A percentile compares a stretch with the other conserved stretches of the same genome.
phyloP scores from a whole-genome alignment of 805 yeast species.

The Candida koratica region DNA sequence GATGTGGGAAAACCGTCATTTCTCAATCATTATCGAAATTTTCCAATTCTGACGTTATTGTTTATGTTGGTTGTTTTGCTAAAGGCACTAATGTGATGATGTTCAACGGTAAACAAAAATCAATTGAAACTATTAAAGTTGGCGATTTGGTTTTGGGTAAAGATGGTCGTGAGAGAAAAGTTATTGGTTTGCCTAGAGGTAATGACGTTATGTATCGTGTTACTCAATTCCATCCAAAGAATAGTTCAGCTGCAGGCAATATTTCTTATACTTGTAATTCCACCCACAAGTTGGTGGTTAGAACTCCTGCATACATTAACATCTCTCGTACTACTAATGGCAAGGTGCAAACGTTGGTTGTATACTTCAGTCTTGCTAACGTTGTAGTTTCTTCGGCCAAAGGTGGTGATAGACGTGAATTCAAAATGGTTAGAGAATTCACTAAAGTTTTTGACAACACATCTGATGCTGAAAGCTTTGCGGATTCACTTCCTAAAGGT shows the following conservation, averaged over 20 bases:
- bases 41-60: slow-evolving; percentile 95
- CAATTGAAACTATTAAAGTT: slow-evolving; percentile 31
- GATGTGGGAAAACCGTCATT: slow-evolving; percentile 98
- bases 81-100: slow-evolving; percentile 41
- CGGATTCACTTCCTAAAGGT: slow-evolving; percentile 12
- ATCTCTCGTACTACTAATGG: neutral
- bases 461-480: slow-evolving; percentile 23
- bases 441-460: no score
- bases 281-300: neutral
- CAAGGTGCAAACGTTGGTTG: neutral
- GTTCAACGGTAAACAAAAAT: slow-evolving; percentile 38
- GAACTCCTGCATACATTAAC: neutral
- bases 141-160: slow-evolving; percentile 42
- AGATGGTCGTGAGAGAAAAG: slow-evolving; percentile 39
- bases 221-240: neutral
- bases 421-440: no score
- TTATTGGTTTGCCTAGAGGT: slow-evolving; percentile 42
- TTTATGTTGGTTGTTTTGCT: slow-evolving; percentile 66
- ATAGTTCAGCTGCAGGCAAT: neutral
- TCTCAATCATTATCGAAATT: slow-evolving; percentile 96
- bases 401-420: no score
- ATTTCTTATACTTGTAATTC: neutral
- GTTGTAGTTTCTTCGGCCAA: no score
- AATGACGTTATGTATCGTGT: slow-evolving; percentile 19
- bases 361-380: neutral